Evolutionary conservation across 805 yeast species (phyloP), one percentile per base, ranked within the genome.

Genomic region (Candida ulmi): DNA sequence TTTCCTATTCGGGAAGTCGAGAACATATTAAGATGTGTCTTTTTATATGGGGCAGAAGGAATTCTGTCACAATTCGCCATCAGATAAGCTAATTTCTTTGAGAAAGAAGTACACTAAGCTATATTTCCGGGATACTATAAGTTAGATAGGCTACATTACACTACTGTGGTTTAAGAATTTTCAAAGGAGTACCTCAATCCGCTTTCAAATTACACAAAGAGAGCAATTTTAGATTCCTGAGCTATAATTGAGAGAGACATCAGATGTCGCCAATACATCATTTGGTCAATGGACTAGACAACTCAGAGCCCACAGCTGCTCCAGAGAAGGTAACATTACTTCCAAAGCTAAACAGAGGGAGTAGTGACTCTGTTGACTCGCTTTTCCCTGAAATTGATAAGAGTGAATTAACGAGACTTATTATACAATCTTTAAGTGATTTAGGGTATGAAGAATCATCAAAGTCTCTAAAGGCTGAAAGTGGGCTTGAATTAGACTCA

Each of bases 401-500:
- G 17, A 45, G 44, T 17, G 74, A 76, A 48, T 58, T 74, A 17
- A 66, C 77, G 2, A 65, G 76, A 36, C 56, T 77, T 23, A 52
- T 77, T 30, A 68, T 76, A 28, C 79, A 76, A 46, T 58, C 77
- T 1, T 52, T 77, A 36, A 58, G 61, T 28, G 80, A 74, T 41
- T 44, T 77, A 41, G 80, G 80, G 5, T 74, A 69, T 47, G 40
- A 50, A 4, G 47, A 57, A 3, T 53, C 75, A 0, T 69, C 76
- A 0, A 43, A 54, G 4, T 38, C 47, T 4, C 55, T 77, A 30
- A 70, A 69, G 41, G 42, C 53, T 5, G 77, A 73, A 48, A 61
- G 66, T 42, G 66, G 68, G 8, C 41, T 64, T 21, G 57, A 60
- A 38, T 55, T 65, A 7, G 77, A 73, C 44, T 61, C 75, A 1